A percentile compares a stretch with the other conserved stretches of the same genome.
Conservation (phyloP, 2,329 filamentous ascomycete genomes). For the Colletotrichum cuscutae region DNA sequence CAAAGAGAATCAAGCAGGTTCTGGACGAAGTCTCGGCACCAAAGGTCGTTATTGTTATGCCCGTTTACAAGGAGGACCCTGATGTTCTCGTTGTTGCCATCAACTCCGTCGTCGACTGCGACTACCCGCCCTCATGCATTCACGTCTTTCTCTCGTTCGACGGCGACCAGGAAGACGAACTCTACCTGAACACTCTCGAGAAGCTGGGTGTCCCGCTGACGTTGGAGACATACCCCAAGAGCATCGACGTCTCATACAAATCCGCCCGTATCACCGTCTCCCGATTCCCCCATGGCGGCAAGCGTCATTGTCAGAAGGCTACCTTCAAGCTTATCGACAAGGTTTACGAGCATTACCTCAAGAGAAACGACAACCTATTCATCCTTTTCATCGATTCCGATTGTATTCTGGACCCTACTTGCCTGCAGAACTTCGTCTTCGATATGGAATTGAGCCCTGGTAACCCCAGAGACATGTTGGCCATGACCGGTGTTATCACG, state of each 20-base stretch:
- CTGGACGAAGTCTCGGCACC: constrained; percentile 88
- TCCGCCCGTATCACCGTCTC: constrained; percentile 89
- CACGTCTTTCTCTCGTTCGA: constrained; percentile 97
- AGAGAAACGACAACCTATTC: constrained; percentile 90
- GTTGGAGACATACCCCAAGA: constrained; percentile 83
- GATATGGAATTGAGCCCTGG: constrained; percentile 98
- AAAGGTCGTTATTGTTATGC: constrained; percentile 97
- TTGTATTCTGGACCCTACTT: constrained; percentile 90
- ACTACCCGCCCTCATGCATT: constrained; percentile 91
- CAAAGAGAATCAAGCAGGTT: constrained; percentile 83
- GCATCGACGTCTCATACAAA: constrained; percentile 89
- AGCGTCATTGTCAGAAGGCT: constrained; percentile 91
- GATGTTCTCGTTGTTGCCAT: constrained; percentile 86
- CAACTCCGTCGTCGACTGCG: constrained; percentile 91
- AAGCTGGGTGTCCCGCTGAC: constrained; percentile 84
- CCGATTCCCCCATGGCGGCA: constrained; percentile 91
- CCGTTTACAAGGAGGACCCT: constrained; percentile 92
- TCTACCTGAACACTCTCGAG: constrained; percentile 88
- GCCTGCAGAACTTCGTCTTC: constrained; percentile 97
- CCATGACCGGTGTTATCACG: constrained; percentile 97
- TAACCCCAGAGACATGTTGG: constrained; percentile 91
- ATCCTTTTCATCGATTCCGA: constrained; percentile 98
- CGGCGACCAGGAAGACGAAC: constrained; percentile 86
- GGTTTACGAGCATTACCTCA: constrained; percentile 88
- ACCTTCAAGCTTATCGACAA: constrained; percentile 95